These are phyloP conservation scores for Rhizopogon roseolus DNA, from an alignment of 768 basidiomycete genomes.

Conservation along the genomic window DNA sequence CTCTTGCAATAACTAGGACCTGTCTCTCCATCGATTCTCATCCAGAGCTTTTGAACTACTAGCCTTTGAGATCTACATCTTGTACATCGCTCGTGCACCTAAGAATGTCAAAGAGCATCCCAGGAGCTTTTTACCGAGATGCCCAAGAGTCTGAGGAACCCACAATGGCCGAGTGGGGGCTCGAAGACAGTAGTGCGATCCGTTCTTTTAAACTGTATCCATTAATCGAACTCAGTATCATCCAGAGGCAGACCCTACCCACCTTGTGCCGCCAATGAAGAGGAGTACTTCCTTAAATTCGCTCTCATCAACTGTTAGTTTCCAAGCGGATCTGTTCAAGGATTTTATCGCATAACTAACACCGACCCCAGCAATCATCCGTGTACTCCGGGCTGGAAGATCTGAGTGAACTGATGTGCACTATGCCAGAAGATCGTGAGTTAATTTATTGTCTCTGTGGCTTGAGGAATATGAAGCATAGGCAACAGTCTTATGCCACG, in stretches of 20 bases:
- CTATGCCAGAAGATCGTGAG: conserved; percentile 5
- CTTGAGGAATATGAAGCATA: background rate
- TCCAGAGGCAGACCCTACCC: background rate
- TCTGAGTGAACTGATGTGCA: conserved; percentile 5
- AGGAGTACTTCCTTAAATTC: conserved; percentile 4
- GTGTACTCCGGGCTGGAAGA: conserved; percentile 10
- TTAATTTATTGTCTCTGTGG: background rate
- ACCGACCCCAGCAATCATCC: conserved; percentile 4
- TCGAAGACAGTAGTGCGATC: background rate
- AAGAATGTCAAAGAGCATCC: background rate
- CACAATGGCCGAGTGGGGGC: background rate
- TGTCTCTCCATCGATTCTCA: background rate
- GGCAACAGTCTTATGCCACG: background rate
- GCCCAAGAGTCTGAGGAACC: background rate
- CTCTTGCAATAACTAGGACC: background rate
- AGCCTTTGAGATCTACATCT: background rate
- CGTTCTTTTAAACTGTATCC: background rate
- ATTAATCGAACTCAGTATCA: background rate
- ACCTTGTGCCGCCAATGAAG: background rate
- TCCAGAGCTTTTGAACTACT: background rate
- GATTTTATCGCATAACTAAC: background rate
- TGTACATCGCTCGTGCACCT: background rate
- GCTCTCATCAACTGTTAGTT: conserved; percentile 3
- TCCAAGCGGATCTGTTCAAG: background rate
- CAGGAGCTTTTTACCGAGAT: background rate